Evolutionary conservation across 2,329 filamentous ascomycete genomes (phyloP), one percentile per base, ranked within the genome.

Genomic region (Mollisiaceae sp.): DNA sequence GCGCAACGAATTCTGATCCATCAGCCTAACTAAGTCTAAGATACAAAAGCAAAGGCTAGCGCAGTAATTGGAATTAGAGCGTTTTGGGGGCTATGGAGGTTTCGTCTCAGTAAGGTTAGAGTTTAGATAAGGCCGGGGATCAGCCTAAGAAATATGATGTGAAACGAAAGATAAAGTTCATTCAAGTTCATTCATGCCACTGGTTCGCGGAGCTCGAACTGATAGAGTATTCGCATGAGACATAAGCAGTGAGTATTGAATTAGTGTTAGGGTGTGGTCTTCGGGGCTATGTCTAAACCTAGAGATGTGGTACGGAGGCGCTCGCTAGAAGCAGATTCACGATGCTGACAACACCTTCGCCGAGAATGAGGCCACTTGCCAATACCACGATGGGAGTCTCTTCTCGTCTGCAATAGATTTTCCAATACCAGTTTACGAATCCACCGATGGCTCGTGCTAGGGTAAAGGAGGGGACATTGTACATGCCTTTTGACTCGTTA

Each of bases 401-500:
- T 73, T 82, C 80, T 74, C 79, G 79, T 73, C 81, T 77, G 76
- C 78, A 75, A 77, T 79, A 75, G 76, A 80, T 80, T 61, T 82
- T 83, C 93, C 93, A 97, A 79, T 91, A 95, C 84, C 91, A 93
- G 69, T 87, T 89, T 61, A 90, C 79, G 52, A 89, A 69, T 0
- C 95, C 95, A 2, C 95, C 95, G 11, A 92, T 87, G 0, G 93
- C 91, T 67, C 95, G 83, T 0, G 95, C 94, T 43, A 99, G 82
- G 0, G 95, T 99, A 76, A 99, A 99, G 0, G 93, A 97, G 0
- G 95, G 95, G 0, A 94, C 93, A 73, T 98, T 99, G 79, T 98
- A 99, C 88, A 99, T 99, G 58, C 95, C 91, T 90, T 71, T 32
- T 22, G 1, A 32, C 11, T 20, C 8, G 38, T 63, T 36, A 67